Percentiles rank a stretch among this genome's conserved stretches.
phyloP scores from a whole-genome alignment of 495 filamentous ascomycete species.

The Daldinia loculata region DNA sequence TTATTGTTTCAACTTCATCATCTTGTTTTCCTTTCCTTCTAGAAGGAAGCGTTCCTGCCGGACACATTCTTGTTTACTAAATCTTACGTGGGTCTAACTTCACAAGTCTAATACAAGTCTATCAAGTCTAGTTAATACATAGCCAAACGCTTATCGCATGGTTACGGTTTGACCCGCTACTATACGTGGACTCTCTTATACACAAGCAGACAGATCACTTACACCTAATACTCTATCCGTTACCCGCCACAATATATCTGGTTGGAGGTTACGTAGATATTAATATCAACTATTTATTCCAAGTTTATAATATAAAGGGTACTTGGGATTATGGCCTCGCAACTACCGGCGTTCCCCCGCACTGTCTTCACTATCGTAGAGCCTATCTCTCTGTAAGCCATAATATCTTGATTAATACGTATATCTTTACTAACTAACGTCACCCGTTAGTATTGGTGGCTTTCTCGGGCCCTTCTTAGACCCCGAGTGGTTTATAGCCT shows the following conservation, averaged over 20 bases:
- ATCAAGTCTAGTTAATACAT: not conserved
- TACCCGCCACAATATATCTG: not conserved
- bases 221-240: not conserved
- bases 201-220: not conserved
- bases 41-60: not conserved
- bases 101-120: not conserved
- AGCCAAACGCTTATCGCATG: no score
- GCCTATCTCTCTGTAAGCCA: conserved; percentile 70
- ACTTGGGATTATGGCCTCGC: conserved; percentile 55
- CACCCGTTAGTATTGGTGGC: conserved; percentile 60
- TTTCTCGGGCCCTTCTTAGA: conserved; percentile 62
- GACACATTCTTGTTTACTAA: not conserved
- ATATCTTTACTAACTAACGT: not conserved
- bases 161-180: no score
- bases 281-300: not conserved
- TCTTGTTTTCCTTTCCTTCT: conserved; percentile 5
- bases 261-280: not conserved
- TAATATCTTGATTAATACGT: not conserved
- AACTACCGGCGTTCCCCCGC: conserved; percentile 60
- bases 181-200: not conserved
- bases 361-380: conserved; percentile 70
- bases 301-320: not conserved
- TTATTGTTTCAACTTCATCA: conserved; percentile 6
- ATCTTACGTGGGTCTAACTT: not conserved
- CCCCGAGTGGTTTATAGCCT: conserved; percentile 66